A percentile compares a stretch with the other conserved stretches of the same genome.
These are phyloP conservation scores for Tricholomella constricta DNA, from an alignment of 768 basidiomycete genomes.

Conservation along the genomic window DNA sequence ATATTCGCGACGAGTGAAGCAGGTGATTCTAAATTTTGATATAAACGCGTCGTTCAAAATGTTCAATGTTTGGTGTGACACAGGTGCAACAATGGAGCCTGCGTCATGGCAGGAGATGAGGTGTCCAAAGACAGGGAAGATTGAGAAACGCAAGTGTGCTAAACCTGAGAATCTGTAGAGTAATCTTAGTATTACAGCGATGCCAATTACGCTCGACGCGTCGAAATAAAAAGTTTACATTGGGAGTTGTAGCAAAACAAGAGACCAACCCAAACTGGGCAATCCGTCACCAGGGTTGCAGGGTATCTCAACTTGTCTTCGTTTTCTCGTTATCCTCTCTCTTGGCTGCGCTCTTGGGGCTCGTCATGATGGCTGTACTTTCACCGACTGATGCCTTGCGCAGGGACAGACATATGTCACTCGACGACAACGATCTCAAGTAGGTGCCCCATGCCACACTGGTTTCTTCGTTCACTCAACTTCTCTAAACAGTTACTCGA, in stretches of 20 bases:
- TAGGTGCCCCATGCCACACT: slow-evolving; percentile 31
- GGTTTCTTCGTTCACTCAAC: slow-evolving; percentile 17
- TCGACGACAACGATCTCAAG: slow-evolving; percentile 69
- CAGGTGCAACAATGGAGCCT: slow-evolving; percentile 82
- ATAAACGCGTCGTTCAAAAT: not conserved
- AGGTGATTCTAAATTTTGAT: slow-evolving; percentile 44
- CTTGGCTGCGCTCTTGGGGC: slow-evolving; percentile 6
- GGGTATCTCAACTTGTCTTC: slow-evolving; percentile 6
- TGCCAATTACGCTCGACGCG: not conserved
- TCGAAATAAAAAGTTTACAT: not conserved
- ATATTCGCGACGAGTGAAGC: slow-evolving; percentile 90
- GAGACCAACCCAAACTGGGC: slow-evolving; percentile 17
- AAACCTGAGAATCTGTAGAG: slow-evolving; percentile 69
- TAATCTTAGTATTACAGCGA: not conserved
- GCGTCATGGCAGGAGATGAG: slow-evolving; percentile 93
- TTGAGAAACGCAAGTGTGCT: slow-evolving; percentile 85
- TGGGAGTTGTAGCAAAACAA: slow-evolving; percentile 6
- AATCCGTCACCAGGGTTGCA: slow-evolving; percentile 12
- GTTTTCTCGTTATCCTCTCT: slow-evolving; percentile 12
- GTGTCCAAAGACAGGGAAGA: slow-evolving; percentile 75
- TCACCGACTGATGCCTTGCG: slow-evolving; percentile 59
- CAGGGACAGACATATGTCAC: slow-evolving; percentile 59
- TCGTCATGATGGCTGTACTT: slow-evolving; percentile 65
- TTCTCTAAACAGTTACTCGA: slow-evolving; percentile 48
- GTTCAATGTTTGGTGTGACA: not conserved